Conservation (phyloP, 441 rosid genomes). For the Heliophila coronopifolia region DNA sequence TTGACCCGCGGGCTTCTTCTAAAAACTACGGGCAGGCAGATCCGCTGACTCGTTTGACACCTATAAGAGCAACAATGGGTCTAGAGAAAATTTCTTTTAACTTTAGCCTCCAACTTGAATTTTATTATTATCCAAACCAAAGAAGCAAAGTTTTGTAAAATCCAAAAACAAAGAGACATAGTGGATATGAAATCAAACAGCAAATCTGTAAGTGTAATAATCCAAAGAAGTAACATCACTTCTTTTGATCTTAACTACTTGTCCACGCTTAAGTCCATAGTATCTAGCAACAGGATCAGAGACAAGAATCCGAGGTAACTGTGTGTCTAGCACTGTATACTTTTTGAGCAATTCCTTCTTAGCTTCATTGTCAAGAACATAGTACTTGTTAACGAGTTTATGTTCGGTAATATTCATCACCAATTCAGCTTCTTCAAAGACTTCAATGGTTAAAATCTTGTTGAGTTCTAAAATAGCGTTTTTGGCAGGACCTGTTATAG, state of each 20-base stretch:
- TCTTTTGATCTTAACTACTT: conserved; percentile 91
- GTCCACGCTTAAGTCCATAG: conserved; percentile 86
- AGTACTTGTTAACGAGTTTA: conserved; percentile 44
- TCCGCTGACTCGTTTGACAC: no score
- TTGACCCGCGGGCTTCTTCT: no score
- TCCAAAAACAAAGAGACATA: no score
- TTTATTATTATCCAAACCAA: no score
- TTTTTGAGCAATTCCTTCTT: conserved; percentile 43
- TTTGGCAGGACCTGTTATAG: conserved; percentile 38
- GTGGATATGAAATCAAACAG: no score
- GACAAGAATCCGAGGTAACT: conserved; percentile 53
- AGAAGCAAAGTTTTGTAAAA: no score
- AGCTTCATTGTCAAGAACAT: conserved; percentile 38
- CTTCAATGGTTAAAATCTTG: conserved; percentile 37
- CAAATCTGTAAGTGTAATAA: no score
- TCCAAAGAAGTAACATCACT: no score
- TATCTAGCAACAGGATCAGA: conserved; percentile 87
- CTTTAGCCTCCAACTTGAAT: no score
- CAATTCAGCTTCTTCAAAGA: conserved; percentile 55
- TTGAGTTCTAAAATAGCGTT: conserved; percentile 34
- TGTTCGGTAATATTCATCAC: conserved; percentile 43
- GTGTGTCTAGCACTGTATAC: conserved; percentile 49
- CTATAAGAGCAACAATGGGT: no score
- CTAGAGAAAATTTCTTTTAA: no score
- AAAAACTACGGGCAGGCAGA: no score